Evolutionary conservation across 768 basidiomycete species (phyloP).

Genomic region (Tricholoma sp.): DNA sequence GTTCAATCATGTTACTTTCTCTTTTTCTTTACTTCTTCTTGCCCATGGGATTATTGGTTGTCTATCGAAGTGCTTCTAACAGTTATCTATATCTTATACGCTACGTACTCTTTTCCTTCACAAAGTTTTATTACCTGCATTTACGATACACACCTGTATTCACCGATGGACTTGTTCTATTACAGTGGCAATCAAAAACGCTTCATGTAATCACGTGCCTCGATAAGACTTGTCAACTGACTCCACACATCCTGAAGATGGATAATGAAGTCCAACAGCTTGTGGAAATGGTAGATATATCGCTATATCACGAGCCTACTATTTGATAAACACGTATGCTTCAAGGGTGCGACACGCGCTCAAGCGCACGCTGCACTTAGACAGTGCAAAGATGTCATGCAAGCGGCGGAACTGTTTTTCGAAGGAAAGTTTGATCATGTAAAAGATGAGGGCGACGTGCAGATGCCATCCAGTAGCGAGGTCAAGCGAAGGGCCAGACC

Average conservation of each 20-base stretch:
- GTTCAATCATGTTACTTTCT: background rate
- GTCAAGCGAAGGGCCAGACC: constrained; percentile 18
- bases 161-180: background rate
- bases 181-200: background rate
- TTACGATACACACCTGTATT: background rate
- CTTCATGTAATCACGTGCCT: background rate
- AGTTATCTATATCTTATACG: constrained; percentile 8
- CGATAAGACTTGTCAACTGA: too few relatives aligned
- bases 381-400: constrained; percentile 85
- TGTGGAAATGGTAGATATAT: constrained; percentile 38
- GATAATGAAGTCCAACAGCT: constrained; percentile 55
- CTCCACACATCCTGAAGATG: constrained; percentile 24
- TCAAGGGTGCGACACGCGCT: constrained; percentile 73
- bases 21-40: background rate
- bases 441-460: constrained; percentile 51
- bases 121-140: background rate
- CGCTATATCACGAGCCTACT: background rate
- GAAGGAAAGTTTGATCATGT: constrained; percentile 81
- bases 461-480: constrained; percentile 32
- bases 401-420: constrained; percentile 83
- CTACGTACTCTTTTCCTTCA: background rate
- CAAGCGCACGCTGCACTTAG: constrained; percentile 83
- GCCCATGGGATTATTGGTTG: background rate
- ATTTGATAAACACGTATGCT: constrained; percentile 7
- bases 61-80: constrained; percentile 4